Evolutionary conservation across 345 rosid genomes (phyloP).

Genomic region (Camelina sativa): DNA sequence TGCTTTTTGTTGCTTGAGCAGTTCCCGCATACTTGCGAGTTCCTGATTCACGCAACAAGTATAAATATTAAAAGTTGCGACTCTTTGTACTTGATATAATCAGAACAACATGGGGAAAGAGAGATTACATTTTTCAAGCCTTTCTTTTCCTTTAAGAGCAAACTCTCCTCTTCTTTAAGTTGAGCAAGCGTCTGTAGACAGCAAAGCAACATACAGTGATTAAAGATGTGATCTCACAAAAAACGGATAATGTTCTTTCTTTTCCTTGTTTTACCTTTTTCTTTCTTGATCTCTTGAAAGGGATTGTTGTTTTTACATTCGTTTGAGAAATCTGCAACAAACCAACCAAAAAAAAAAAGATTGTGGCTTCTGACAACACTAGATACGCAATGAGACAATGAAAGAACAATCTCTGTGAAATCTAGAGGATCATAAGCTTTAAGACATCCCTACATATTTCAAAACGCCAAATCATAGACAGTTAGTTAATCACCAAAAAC

Average conservation of each 20-base stretch:
- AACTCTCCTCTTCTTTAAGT: constrained; percentile 71
- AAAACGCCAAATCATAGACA: constrained; percentile 10
- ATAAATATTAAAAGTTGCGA: not conserved
- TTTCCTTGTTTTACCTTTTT: constrained; percentile 54
- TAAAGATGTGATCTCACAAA: not conserved
- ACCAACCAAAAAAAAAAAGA: constrained; percentile 4
- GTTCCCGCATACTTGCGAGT: constrained; percentile 46
- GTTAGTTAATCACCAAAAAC: not conserved
- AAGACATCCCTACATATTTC: not conserved
- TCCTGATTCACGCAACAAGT: constrained; percentile 51
- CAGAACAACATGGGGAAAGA: constrained; percentile 1
- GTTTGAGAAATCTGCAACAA: constrained; percentile 48
- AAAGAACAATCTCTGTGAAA: too few relatives aligned
- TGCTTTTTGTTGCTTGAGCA: constrained; percentile 58
- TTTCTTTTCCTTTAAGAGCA: constrained; percentile 61
- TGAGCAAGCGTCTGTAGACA: constrained; percentile 69
- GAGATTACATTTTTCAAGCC: constrained; percentile 54
- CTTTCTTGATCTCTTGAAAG: constrained; percentile 68
- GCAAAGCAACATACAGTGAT: constrained; percentile 24
- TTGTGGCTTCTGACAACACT: not conserved
- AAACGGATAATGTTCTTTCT: not conserved
- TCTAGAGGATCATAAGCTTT: not conserved
- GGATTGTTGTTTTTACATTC: constrained; percentile 43
- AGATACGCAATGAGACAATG: not conserved
- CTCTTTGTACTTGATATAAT: not conserved